Evolutionary conservation across 2,329 filamentous ascomycete species (phyloP), one percentile per base, ranked within the genome.

Genomic region (Aspergillus uvarum): DNA sequence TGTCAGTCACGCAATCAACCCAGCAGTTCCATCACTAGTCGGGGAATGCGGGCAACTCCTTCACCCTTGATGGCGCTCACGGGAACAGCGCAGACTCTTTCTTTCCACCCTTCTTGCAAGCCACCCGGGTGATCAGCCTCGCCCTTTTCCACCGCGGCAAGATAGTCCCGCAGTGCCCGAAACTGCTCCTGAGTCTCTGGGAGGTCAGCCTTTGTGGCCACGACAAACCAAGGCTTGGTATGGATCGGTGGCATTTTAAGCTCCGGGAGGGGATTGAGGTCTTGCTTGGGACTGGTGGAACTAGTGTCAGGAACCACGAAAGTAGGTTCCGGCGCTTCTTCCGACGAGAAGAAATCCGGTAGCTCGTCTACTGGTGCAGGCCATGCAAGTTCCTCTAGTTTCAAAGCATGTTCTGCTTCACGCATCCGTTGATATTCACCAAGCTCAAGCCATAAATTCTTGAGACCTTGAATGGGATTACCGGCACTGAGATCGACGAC

Each of bases 161-260:
- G 77, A 75, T 97, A 96, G 8, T 78, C 77, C 65, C 87, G 87
- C 66, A 99, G 79, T 54, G 79, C 76, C 38, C 75, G 77, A 73
- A 91, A 99, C 72, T 95, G 96, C 24, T 87, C 84, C 73, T 92
- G 85, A 2, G 95, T 96, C 3, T 84, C 84, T 3, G 88, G 85
- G 57, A 96, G 74, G 73, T 98, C 94, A 0, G 91, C 93, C 77
- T 98, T 98, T 21, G 93, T 97, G 1, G 91, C 94, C 48, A 97
- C 87, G 5, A 97, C 93, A 70, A 96, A 95, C 95, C 95, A 99
- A 0, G 95, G 93, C 79, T 99, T 99, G 35, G 85, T 86, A n/a
- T 90, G 90, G 65, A 98, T 96, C 47, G 89, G 86, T n/a, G 90
- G 82, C 11, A 84, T 77, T 24, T 76, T 75, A 35, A 84, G 74